Evolutionary conservation across 1,284 basidiomycete species (phyloP), one percentile per base, ranked within the genome.

Genomic region (Trichosporon coremiiforme): DNA sequence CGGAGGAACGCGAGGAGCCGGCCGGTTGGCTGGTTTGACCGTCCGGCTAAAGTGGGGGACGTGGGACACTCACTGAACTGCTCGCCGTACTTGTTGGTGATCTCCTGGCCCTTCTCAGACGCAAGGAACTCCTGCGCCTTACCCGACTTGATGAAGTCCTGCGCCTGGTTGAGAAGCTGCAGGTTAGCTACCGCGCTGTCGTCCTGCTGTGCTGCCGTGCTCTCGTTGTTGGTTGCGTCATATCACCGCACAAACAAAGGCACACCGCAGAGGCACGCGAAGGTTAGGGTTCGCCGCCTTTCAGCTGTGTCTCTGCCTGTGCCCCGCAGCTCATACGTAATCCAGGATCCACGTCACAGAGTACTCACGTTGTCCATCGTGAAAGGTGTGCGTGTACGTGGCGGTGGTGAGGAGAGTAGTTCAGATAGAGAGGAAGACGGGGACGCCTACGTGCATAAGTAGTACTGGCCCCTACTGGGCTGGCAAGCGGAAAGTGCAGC

Each of bases 61-160:
- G 4, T 17, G n/a, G 17, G 17, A 17, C 55, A 75, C 73, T 65
- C 41, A 66, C 67, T 66, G 70, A 72, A 57, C 60, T 53, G 64
- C 53, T 53, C 66, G 50, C 69, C 63, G 33, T 75, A 66, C 70
- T 76, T 72, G 63, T 69, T 20, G 50, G 69, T 71, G 20, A 75
- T 25, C 63, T 73, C 71, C 70, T 79, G 62, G 38, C 78, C 76
- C 62, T 77, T 62, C 17, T 77, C 74, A 33, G 71, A 73, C 57
- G 72, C 67, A 31, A 78, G 66, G 71, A 73, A 79, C 17, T 74
- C 67, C 68, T 77, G 76, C 13, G 76, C 78, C 71, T 76, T 74
- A 22, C 47, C 47, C 47, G 47, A 53, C 47, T 53, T 53, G 47
- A 53, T 53, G 9, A 53, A 53, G 47, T 53, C 47, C 47, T 53